phyloP scores from a whole-genome alignment of 768 basidiomycete genomes.

The Phylloporus arenicola region DNA sequence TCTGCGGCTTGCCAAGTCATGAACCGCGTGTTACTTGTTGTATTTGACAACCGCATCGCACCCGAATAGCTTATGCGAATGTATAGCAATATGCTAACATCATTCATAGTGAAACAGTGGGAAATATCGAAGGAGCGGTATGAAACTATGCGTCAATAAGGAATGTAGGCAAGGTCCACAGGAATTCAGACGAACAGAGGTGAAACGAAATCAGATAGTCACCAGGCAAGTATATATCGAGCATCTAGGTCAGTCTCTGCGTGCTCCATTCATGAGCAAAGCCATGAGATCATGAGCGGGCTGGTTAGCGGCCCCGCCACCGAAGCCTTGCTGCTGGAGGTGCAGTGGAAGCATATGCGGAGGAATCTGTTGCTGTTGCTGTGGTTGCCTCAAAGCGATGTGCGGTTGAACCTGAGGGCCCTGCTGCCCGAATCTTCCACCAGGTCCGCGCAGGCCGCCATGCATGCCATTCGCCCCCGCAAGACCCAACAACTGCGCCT shows the following conservation, averaged over 20 bases:
- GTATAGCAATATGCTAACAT: conserved; percentile 11
- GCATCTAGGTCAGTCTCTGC: conserved; percentile 50
- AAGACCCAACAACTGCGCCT: conserved; percentile 42
- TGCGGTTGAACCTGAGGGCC: conserved; percentile 30
- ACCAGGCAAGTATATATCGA: conserved; percentile 11
- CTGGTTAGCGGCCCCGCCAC: conserved; percentile 45
- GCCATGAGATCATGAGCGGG: conserved; percentile 77
- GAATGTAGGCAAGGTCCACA: conserved; percentile 27
- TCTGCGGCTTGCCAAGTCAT: conserved; percentile 9
- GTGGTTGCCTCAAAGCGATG: conserved; percentile 30
- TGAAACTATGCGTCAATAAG: conserved; percentile 30
- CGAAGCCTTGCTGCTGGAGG: conserved; percentile 53
- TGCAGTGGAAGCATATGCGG: conserved; percentile 51
- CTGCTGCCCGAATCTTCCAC: conserved; percentile 37
- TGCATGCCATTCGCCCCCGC: conserved; percentile 41
- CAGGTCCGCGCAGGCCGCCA: conserved; percentile 42
- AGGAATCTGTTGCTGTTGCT: conserved; percentile 48
- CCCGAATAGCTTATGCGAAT: conserved; percentile 2
- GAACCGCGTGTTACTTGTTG: background rate
- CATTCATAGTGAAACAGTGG: conserved; percentile 25
- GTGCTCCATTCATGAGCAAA: conserved; percentile 68
- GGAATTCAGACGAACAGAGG: conserved; percentile 5
- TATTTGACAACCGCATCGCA: conserved; percentile 7
- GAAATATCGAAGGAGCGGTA: conserved; percentile 19
- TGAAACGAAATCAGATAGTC: conserved; percentile 12